phyloP scores from a whole-genome alignment of 345 rosid species.

The rapeseed (Brassica napus) region DNA sequence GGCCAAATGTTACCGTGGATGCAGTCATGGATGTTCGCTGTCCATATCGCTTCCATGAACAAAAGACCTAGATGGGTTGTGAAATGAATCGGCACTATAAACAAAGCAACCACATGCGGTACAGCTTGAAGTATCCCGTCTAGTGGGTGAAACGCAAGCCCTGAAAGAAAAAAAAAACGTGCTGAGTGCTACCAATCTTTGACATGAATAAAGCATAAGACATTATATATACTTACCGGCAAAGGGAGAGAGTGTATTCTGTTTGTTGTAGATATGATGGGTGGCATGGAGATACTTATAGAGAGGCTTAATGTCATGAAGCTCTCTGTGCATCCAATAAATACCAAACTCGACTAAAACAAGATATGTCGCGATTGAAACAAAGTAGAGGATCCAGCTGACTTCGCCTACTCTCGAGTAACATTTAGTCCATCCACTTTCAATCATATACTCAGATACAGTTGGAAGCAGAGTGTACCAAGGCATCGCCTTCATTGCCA shows the following conservation, averaged over 20 bases:
- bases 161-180: conserved; percentile 44
- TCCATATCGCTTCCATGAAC: conserved; percentile 86
- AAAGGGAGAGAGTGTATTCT: conserved; percentile 92
- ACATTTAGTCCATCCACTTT: conserved; percentile 90
- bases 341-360: conserved; percentile 83
- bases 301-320: conserved; percentile 91
- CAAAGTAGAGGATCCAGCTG: conserved; percentile 56
- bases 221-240: conserved; percentile 88
- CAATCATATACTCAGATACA: conserved; percentile 77
- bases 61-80: conserved; percentile 69
- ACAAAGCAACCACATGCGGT: conserved; percentile 81
- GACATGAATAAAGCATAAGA: too few relatives aligned
- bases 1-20: conserved; percentile 87
- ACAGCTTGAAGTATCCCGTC: conserved; percentile 92
- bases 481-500: conserved; percentile 95
- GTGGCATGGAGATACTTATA: conserved; percentile 90
- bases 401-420: conserved; percentile 56
- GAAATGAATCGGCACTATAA: conserved; percentile 80
- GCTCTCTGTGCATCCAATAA: conserved; percentile 94
- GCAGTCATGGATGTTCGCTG: conserved; percentile 91
- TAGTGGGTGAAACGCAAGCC: conserved; percentile 89
- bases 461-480: conserved; percentile 87
- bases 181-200: too few relatives aligned
- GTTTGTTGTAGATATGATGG: conserved; percentile 96
- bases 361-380: conserved; percentile 58